These are phyloP conservation scores for Globisporangium middletonii DNA, from an alignment of 352 stramenopile genomes.

Conservation along the genomic window DNA sequence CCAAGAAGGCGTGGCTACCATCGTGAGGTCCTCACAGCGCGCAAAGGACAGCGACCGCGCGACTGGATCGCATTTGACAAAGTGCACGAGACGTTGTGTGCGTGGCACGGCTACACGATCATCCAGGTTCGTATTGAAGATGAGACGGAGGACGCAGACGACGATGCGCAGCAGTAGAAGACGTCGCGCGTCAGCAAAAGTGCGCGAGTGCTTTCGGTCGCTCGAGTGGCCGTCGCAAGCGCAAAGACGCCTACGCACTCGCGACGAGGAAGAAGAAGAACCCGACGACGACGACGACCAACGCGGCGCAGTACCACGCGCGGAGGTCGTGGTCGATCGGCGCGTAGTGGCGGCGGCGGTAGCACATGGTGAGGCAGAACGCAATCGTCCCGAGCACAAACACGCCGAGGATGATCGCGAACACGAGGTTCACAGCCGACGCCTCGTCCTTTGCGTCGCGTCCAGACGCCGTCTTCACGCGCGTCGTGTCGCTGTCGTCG, in stretches of 20 bases:
- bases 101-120: slow-evolving; percentile 64
- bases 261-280: slow-evolving; percentile 72
- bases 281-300: slow-evolving; percentile 49
- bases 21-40: slow-evolving; percentile 49
- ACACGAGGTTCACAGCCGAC: slow-evolving; percentile 24
- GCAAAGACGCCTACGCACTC: slow-evolving; percentile 24
- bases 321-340: slow-evolving; percentile 55
- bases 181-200: too few relatives aligned
- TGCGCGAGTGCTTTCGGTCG: not conserved
- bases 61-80: slow-evolving; percentile 57
- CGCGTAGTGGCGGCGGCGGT: slow-evolving; percentile 64
- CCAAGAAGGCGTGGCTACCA: too few relatives aligned
- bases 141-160: not conserved
- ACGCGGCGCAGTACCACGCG: slow-evolving; percentile 48
- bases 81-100: slow-evolving; percentile 39
- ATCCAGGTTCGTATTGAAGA: slow-evolving; percentile 18
- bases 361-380: slow-evolving; percentile 45
- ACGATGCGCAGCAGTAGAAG: not conserved
- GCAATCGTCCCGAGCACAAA: slow-evolving; percentile 28
- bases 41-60: slow-evolving; percentile 53
- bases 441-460: not conserved
- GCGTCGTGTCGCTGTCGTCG: not conserved
- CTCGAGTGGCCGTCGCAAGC: too few relatives aligned
- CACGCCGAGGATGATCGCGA: slow-evolving; percentile 34
- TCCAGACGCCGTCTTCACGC: slow-evolving; percentile 7